Evolutionary conservation across 1,139 yeast species (phyloP).

Genomic region (Pichia kudriavzevii): DNA sequence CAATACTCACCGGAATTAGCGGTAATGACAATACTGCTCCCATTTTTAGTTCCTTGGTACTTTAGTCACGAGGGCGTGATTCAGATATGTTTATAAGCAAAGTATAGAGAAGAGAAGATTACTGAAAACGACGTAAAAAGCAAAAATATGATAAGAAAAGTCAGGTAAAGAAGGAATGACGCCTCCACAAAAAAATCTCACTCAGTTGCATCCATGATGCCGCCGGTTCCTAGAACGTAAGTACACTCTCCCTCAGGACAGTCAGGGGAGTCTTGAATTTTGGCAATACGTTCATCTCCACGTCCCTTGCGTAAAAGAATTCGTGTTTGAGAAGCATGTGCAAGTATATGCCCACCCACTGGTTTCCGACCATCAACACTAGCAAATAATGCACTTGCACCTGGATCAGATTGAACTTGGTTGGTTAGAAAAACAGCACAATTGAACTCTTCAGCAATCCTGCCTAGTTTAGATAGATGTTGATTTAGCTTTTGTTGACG

Average conservation of each 20-base stretch:
- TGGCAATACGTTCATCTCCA: constrained; percentile 60
- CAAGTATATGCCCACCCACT: constrained; percentile 58
- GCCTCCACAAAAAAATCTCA: too few species aligned
- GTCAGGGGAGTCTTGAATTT: constrained; percentile 56
- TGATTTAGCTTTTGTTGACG: constrained; percentile 55
- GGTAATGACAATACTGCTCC: constrained; percentile 81
- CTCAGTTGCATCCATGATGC: constrained; percentile 22
- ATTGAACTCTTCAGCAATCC: constrained; percentile 53
- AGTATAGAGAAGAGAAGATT: too few species aligned
- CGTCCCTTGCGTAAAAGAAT: constrained; percentile 51
- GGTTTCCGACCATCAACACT: constrained; percentile 61
- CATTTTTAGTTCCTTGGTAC: too few species aligned
- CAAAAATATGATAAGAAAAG: too few species aligned
- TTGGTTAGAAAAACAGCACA: constrained; percentile 54
- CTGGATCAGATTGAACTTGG: constrained; percentile 64
- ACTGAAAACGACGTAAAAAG: too few species aligned
- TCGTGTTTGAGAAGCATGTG: constrained; percentile 60
- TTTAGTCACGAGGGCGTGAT: too few species aligned
- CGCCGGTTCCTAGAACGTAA: constrained; percentile 46
- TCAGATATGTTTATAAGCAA: too few species aligned
- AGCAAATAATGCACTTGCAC: constrained; percentile 58
- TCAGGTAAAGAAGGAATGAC: too few species aligned
- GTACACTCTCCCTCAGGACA: constrained; percentile 55
- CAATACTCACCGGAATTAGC: constrained; percentile 47
- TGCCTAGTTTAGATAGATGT: constrained; percentile 42